phyloP scores from a whole-genome alignment of 1,139 yeast genomes.

The Kurtzmaniella quercitrusa region DNA sequence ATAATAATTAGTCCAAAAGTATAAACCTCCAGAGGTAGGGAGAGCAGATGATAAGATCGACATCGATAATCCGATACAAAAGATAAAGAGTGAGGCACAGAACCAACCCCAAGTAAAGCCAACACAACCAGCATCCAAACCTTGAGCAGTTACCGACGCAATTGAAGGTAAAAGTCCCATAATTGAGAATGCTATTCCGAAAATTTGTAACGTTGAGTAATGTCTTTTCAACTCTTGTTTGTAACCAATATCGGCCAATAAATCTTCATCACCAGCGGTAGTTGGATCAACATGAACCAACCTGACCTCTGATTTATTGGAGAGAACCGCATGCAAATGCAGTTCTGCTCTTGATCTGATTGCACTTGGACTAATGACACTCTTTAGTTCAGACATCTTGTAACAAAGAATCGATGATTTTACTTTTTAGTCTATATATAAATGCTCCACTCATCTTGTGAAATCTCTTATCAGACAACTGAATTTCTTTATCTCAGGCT shows the following conservation, averaged over 20 bases:
- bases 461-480: not conserved
- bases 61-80: conserved; percentile 59
- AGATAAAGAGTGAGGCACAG: conserved; percentile 52
- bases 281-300: conserved; percentile 1
- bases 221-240: conserved; percentile 48
- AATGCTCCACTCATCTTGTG: not conserved
- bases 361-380: not conserved
- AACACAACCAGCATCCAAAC: conserved; percentile 40
- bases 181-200: conserved; percentile 51
- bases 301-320: conserved; percentile 5
- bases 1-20: conserved; percentile 49
- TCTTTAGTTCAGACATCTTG: not conserved
- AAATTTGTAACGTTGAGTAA: conserved; percentile 47
- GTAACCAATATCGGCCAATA: conserved; percentile 51
- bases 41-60: conserved; percentile 65
- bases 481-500: not conserved
- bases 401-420: not conserved
- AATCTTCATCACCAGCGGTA: conserved; percentile 37
- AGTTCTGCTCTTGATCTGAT: conserved; percentile 4
- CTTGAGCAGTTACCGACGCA: conserved; percentile 30
- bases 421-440: not conserved
- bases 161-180: conserved; percentile 51
- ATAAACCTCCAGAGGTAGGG: conserved; percentile 72
- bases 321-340: conserved; percentile 4
- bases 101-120: conserved; percentile 74